phyloP scores from a whole-genome alignment of 2,329 filamentous ascomycete genomes.

The Mariannaea elegans region DNA sequence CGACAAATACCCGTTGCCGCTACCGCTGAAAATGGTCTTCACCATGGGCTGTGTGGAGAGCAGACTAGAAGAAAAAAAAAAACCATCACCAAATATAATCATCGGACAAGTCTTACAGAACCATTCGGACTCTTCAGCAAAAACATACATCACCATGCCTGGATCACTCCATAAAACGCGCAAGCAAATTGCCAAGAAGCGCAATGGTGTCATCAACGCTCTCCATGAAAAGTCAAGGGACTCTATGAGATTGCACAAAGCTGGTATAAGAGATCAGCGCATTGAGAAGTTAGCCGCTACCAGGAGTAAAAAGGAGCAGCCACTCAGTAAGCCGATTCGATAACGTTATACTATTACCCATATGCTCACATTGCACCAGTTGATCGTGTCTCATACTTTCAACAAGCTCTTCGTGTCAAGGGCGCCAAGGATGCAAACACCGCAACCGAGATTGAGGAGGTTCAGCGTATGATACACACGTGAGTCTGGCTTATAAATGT shows the following conservation, averaged over 20 bases:
- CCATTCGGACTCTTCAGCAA: slow-evolving; percentile 4
- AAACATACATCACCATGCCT: slow-evolving; percentile 64
- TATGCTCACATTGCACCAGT: slow-evolving; percentile 36
- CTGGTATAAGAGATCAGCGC: slow-evolving; percentile 82
- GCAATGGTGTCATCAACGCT: slow-evolving; percentile 74
- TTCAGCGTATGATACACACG: slow-evolving; percentile 70
- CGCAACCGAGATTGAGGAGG: slow-evolving; percentile 62
- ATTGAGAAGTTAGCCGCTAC: slow-evolving; percentile 76
- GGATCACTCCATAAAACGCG: slow-evolving; percentile 82
- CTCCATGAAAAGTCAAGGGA: slow-evolving; percentile 92
- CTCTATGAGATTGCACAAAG: slow-evolving; percentile 81
- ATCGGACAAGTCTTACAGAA: background rate
- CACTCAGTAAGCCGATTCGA: slow-evolving; percentile 65
- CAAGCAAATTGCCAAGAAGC: slow-evolving; percentile 92
- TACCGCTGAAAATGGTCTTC: background rate
- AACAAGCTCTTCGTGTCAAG: slow-evolving; percentile 63
- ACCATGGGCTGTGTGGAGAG: slow-evolving; percentile 17
- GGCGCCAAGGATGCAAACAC: slow-evolving; percentile 57
- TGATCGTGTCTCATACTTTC: slow-evolving; percentile 68
- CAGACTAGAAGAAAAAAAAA: slow-evolving; percentile 21
- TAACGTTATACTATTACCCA: background rate
- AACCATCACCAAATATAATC: slow-evolving; percentile 27
- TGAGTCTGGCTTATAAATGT: slow-evolving; percentile 46
- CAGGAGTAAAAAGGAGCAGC: slow-evolving; percentile 77
- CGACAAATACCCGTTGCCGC: slow-evolving; percentile 29